phyloP scores from a whole-genome alignment of 1,284 basidiomycete genomes.

The Fomitopsis schrenkii region DNA sequence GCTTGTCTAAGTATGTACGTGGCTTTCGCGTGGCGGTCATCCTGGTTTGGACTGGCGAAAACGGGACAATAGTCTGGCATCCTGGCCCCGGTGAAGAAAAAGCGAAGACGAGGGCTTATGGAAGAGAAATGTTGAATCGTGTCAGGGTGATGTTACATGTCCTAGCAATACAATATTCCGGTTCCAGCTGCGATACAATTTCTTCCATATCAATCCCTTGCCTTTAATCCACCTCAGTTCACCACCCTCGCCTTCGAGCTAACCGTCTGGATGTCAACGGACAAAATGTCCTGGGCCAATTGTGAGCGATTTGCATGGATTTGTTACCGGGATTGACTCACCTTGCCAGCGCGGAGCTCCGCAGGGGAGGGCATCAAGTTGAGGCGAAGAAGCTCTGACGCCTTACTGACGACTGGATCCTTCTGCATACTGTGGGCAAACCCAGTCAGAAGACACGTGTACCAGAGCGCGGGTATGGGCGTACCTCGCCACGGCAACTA shows the following conservation, averaged over 20 bases:
- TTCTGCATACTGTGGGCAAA: constrained; percentile 61
- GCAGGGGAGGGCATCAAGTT: constrained; percentile 79
- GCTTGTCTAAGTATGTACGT: too few relatives aligned
- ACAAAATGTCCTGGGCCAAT: constrained; percentile 19
- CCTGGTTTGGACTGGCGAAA: too few relatives aligned
- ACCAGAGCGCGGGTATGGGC: constrained; percentile 1
- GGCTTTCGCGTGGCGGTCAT: too few relatives aligned
- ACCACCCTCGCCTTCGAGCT: constrained; percentile 23
- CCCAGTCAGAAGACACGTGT: background rate
- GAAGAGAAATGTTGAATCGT: too few relatives aligned
- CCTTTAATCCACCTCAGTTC: background rate
- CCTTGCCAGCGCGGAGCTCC: constrained; percentile 70
- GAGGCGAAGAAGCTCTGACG: constrained; percentile 76
- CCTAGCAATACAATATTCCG: background rate
- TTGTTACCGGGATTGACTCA: constrained; percentile 17
- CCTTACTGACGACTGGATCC: constrained; percentile 80
- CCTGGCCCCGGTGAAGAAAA: too few relatives aligned
- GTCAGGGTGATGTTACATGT: background rate
- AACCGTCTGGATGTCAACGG: constrained; percentile 23
- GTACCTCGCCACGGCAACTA: constrained; percentile 79
- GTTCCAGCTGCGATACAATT: background rate
- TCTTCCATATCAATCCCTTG: background rate
- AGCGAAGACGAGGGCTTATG: too few relatives aligned
- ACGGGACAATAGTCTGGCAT: too few relatives aligned
- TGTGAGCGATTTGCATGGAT: background rate